These are phyloP conservation scores for Rhodamnia rubescens DNA, from an alignment of 345 rosid genomes.

Conservation along the genomic window DNA sequence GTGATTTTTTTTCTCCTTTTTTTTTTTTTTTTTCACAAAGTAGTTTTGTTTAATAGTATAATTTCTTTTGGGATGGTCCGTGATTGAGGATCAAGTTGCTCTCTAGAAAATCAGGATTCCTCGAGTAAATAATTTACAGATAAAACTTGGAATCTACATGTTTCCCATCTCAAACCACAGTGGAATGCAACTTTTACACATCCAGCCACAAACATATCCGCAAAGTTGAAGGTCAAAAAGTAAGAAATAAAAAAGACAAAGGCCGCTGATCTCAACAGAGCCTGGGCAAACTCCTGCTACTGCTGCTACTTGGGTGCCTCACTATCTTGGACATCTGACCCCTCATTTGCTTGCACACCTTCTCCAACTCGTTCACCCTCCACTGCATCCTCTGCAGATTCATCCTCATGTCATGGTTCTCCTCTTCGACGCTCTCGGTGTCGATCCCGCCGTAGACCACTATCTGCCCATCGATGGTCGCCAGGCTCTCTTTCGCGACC, in stretches of 20 bases:
- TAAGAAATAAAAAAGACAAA: background rate
- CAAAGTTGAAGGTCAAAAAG: background rate
- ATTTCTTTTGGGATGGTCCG: background rate
- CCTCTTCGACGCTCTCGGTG: constrained; percentile 12
- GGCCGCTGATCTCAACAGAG: constrained; percentile 22
- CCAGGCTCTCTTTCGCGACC: constrained; percentile 3
- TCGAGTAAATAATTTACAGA: background rate
- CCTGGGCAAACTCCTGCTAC: constrained; percentile 28
- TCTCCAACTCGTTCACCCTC: constrained; percentile 48
- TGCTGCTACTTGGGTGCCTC: constrained; percentile 9
- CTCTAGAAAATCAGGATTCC: background rate
- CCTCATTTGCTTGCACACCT: constrained; percentile 42
- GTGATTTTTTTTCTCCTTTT: too few species aligned
- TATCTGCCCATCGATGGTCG: background rate
- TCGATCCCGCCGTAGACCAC: constrained; percentile 3
- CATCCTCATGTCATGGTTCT: constrained; percentile 17
- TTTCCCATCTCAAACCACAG: background rate
- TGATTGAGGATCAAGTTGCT: background rate
- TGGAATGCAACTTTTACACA: background rate
- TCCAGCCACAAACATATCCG: background rate
- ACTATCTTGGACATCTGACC: constrained; percentile 41
- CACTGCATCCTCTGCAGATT: constrained; percentile 33
- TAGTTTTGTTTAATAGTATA: background rate
- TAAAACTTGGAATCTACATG: background rate
- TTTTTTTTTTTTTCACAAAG: background rate